Evolutionary conservation across 2,329 filamentous ascomycete genomes (phyloP), one percentile per base, ranked within the genome.

Genomic region (Microsporum ferrugineum): DNA sequence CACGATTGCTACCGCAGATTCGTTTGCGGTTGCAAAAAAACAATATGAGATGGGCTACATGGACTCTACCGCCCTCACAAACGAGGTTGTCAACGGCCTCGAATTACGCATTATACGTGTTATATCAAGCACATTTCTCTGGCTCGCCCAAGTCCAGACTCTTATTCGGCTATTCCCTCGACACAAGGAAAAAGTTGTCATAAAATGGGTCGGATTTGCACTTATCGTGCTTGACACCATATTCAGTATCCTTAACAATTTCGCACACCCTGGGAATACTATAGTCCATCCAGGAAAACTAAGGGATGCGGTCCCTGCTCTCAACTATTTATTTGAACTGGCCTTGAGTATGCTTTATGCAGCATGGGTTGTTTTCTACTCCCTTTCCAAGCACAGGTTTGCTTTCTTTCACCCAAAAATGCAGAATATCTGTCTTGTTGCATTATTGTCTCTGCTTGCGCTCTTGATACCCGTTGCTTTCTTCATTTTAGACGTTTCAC

Each of bases 151-250:
- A 75, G 92, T 95, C 0, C 94, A 99, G 76, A 99, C 94, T 0
- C 77, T 99, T 62, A 97, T 97, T 67, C 88, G 94, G 59, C 80
- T 99, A 1, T 99, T 99, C 68, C 94, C 94, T 5, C 89, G 94
- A 38, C 92, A 97, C 70, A 89, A 95, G 70, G 94, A 99, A 76
- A 97, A 97, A 76, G 86, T 97, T 59, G 89, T 97, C 66, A 99
- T 99, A 76, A 97, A 97, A 77, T 99, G 92, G 92, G 90, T 92
- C 14, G 94, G 92, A 1, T 96, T 97, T 71, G 91, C 88, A 2
- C 82, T 99, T 61, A 96, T 99, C 69, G 84, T 90, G 0, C 81
- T 96, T 63, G 92, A 97, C 71, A 86, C 92, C 49, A 84, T 91
- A 8, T 99, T 99, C 73, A 91, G 88, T 69, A 90, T 88, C 56